Evolutionary conservation across 768 basidiomycete species (phyloP).

Genomic region (Tricholoma terreum): DNA sequence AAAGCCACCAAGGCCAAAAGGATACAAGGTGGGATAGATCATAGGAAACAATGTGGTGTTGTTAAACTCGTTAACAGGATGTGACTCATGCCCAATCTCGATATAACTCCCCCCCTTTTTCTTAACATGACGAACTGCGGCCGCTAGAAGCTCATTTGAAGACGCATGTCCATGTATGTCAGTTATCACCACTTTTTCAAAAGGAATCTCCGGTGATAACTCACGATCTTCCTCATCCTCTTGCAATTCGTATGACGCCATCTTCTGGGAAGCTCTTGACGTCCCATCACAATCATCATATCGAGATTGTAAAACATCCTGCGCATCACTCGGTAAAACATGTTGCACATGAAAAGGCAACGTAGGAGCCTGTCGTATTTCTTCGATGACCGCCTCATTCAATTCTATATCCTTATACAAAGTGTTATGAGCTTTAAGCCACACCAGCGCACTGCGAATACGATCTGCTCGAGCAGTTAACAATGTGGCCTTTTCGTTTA

Average conservation of each 20-base stretch:
- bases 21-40: constrained; percentile 5
- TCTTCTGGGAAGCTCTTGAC: not conserved
- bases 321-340: not conserved
- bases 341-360: constrained; percentile 6
- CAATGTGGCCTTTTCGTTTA: not conserved
- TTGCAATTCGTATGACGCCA: not conserved
- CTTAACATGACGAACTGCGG: constrained; percentile 6
- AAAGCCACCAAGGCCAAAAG: constrained; percentile 36
- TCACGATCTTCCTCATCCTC: not conserved
- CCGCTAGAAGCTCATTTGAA: not conserved
- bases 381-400: not conserved
- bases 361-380: not conserved
- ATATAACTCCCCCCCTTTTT: not conserved
- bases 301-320: not conserved
- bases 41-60: constrained; percentile 4
- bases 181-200: constrained; percentile 3
- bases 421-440: not conserved
- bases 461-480: not conserved
- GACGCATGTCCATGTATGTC: not conserved
- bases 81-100: not conserved
- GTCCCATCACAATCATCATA: not conserved
- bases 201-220: not conserved
- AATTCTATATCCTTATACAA: not conserved
- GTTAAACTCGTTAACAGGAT: constrained; percentile 6
- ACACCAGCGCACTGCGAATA: not conserved